Conservation (phyloP, 2,329 filamentous ascomycete genomes). For the Fusarium camptoceras region DNA sequence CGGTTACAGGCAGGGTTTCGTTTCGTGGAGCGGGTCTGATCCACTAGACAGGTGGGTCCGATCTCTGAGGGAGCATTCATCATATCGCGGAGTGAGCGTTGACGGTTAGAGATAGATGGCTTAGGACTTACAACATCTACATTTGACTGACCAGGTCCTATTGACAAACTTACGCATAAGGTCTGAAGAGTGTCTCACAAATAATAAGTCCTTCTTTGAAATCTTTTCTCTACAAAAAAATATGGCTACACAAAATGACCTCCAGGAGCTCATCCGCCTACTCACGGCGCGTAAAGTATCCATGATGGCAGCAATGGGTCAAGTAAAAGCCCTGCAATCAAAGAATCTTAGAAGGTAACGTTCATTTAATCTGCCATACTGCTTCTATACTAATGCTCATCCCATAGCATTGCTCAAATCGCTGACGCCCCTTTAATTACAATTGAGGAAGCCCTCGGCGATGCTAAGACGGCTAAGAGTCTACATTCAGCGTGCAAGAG, state of each 20-base stretch:
- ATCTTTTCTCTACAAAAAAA: background rate
- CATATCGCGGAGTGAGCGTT: slow-evolving; percentile 24
- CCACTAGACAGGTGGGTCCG: slow-evolving; percentile 28
- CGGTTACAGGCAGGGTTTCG: slow-evolving; percentile 23
- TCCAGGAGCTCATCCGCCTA: slow-evolving; percentile 71
- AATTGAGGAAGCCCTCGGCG: slow-evolving; percentile 59
- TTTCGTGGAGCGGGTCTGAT: slow-evolving; percentile 40
- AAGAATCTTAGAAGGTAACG: slow-evolving; percentile 67
- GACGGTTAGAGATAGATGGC: slow-evolving; percentile 5
- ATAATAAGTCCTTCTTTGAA: background rate
- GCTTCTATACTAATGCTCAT: slow-evolving; percentile 2
- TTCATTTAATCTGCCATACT: rapidly evolving
- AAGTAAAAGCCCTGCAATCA: slow-evolving; percentile 68
- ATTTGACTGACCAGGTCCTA: background rate
- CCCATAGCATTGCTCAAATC: slow-evolving; percentile 64
- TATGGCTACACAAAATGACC: slow-evolving; percentile 69
- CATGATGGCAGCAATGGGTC: slow-evolving; percentile 69
- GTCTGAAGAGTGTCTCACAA: too few species aligned
- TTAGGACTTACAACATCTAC: slow-evolving; percentile 37
- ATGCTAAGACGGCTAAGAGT: slow-evolving; percentile 60
- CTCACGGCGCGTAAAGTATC: slow-evolving; percentile 69
- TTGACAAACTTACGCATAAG: background rate
- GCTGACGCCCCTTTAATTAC: slow-evolving; percentile 60
- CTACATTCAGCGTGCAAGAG: slow-evolving; percentile 67
- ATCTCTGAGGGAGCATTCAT: slow-evolving; percentile 21